A percentile compares a stretch with the other conserved stretches of the same genome.
Evolutionary conservation across 176 grass and related monocot genomes (phyloP).

Genomic region (Elymus sibiricus): DNA sequence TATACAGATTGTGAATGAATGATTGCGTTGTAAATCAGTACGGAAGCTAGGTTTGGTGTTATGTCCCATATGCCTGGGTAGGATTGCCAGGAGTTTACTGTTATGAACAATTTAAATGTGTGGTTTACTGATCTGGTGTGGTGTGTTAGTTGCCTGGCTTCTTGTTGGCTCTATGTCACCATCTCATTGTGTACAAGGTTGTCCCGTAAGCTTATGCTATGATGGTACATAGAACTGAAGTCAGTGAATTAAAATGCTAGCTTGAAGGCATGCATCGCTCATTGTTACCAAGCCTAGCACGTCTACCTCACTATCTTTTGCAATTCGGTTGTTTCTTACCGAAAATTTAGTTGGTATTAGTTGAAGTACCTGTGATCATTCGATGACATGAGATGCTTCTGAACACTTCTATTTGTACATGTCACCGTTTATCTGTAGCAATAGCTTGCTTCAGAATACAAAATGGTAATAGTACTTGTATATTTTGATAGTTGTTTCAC

Average conservation of each 20-base stretch:
- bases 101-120: not conserved
- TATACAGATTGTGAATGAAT: not conserved
- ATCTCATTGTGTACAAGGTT: not conserved
- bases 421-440: not conserved
- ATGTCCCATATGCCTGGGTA: not conserved
- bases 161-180: not conserved
- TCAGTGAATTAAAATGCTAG: not conserved
- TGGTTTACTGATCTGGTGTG: not conserved
- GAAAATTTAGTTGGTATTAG: not conserved
- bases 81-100: not conserved
- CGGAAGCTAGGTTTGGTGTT: not conserved
- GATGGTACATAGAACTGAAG: not conserved
- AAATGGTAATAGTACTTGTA: not conserved
- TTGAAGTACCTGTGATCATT: not conserved
- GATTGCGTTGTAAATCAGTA: not conserved
- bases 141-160: not conserved
- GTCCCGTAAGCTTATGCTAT: not conserved
- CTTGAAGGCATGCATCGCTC: not conserved
- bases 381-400: not conserved
- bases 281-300: not conserved
- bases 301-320: slow-evolving; percentile 4
- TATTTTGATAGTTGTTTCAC: not conserved
- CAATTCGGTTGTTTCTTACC: not conserved
- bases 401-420: not conserved
- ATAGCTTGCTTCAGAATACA: not conserved